Evolutionary conservation across 345 rosid genomes (phyloP).

Genomic region (Murraya paniculata): DNA sequence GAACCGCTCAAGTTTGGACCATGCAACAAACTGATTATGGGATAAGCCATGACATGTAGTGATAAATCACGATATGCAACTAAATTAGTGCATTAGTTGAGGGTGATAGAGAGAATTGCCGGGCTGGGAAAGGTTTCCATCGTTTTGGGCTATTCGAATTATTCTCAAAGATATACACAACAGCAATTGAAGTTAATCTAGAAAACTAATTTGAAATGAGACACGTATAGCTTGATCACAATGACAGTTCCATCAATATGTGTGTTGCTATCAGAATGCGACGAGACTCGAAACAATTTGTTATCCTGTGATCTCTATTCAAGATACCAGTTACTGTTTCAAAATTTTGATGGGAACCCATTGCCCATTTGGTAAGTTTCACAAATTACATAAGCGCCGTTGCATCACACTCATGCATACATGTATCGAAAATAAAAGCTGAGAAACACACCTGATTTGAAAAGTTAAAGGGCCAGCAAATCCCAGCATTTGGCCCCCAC

Average conservation of each 20-base stretch:
- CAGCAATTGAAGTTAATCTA: no score
- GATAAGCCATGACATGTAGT: no score
- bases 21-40: background rate
- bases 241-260: background rate
- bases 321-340: background rate
- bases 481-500: constrained; percentile 3
- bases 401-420: background rate
- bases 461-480: background rate
- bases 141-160: background rate
- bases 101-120: background rate
- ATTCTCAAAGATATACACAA: background rate
- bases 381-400: background rate
- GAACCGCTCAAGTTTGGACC: background rate
- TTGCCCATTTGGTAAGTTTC: background rate
- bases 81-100: background rate
- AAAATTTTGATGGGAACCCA: background rate
- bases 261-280: background rate
- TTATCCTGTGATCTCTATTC: background rate
- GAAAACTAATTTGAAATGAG: no score
- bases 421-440: background rate
- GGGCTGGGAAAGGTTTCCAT: background rate
- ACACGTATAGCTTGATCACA: no score
- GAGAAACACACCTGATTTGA: background rate
- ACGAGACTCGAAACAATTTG: background rate
- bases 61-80: background rate